phyloP scores from a whole-genome alignment of 371 early-diverging fungal genomes.

The Syncephalastrum racemosum region DNA sequence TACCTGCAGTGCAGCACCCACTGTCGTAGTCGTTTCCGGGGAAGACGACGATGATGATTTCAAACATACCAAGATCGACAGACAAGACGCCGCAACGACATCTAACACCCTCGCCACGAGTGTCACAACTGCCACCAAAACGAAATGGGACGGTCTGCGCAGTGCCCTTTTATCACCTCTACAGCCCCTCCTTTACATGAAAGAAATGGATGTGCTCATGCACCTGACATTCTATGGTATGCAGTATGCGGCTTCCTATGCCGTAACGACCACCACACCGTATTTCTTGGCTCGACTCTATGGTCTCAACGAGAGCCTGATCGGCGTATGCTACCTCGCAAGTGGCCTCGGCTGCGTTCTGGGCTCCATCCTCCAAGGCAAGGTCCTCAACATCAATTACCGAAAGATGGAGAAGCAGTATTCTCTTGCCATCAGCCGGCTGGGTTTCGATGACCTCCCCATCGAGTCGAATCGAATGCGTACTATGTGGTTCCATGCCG shows the following conservation, averaged over 20 bases:
- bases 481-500: constrained; percentile 33
- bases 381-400: constrained; percentile 22
- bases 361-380: constrained; percentile 22
- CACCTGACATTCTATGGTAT: constrained; percentile 29
- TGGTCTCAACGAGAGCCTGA: constrained; percentile 12
- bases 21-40: no score
- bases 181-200: constrained; percentile 27
- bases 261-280: constrained; percentile 33
- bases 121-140: neutral
- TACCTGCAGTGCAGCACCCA: neutral
- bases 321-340: constrained; percentile 21
- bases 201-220: constrained; percentile 33
- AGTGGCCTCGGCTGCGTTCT: constrained; percentile 18
- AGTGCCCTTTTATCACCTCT: constrained; percentile 11
- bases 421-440: constrained; percentile 8
- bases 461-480: constrained; percentile 38
- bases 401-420: constrained; percentile 8
- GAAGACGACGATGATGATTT: no score
- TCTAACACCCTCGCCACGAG: no score
- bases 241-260: constrained; percentile 38
- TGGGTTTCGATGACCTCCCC: constrained; percentile 20
- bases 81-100: neutral
- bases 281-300: constrained; percentile 18
- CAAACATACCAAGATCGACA: no score
- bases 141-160: neutral